phyloP scores from a whole-genome alignment of 805 yeast species.

The Wickerhamomyces hampshirensis region DNA sequence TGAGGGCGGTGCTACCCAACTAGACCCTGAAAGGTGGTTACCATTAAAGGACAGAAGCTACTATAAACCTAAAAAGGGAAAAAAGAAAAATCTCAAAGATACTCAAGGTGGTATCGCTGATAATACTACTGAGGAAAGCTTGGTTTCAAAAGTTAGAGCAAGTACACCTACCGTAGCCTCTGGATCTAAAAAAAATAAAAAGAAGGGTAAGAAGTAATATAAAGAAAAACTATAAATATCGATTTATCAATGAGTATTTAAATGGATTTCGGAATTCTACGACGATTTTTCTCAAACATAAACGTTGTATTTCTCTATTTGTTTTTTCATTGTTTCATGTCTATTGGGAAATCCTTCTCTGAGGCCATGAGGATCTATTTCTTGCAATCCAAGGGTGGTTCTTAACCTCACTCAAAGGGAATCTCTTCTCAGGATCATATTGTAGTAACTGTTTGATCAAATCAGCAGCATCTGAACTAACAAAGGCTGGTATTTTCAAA shows the following conservation, averaged over 20 bases:
- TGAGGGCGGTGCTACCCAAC: constrained; percentile 30
- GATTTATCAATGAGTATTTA: neutral
- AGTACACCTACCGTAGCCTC: constrained; percentile 3
- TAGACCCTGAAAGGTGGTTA: constrained; percentile 85
- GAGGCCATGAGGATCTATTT: constrained; percentile 59
- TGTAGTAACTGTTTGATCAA: constrained; percentile 59
- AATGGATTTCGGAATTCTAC: neutral
- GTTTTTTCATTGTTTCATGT: too few relatives aligned
- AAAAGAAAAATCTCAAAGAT: constrained; percentile 32
- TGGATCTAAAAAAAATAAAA: constrained; percentile 16
- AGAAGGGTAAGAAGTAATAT: constrained; percentile 24
- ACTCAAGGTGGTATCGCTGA: constrained; percentile 62
- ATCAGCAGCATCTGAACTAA: constrained; percentile 73
- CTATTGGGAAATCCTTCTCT: constrained; percentile 10
- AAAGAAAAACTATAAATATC: neutral
- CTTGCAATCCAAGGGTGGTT: constrained; percentile 81
- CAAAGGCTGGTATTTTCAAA: constrained; percentile 62
- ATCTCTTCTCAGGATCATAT: constrained; percentile 65
- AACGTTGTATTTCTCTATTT: too few relatives aligned
- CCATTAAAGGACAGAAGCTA: constrained; percentile 82
- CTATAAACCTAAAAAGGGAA: constrained; percentile 72
- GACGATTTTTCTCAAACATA: too few relatives aligned
- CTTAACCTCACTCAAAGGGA: constrained; percentile 54
- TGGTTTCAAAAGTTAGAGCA: constrained; percentile 7
- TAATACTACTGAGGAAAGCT: constrained; percentile 36